Evolutionary conservation across 169 alveolate genomes (phyloP).

Genomic region (Plasmodium malariae): DNA sequence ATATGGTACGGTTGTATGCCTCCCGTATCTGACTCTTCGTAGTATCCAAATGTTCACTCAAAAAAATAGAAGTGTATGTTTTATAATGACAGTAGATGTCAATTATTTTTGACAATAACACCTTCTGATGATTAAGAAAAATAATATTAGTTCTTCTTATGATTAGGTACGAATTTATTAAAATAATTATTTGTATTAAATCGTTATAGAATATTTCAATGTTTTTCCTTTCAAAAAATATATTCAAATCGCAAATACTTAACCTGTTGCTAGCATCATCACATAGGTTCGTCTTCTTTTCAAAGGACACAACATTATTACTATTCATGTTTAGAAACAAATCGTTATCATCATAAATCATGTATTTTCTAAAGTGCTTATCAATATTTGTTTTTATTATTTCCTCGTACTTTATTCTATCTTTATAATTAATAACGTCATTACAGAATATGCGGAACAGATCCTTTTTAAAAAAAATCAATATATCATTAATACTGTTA

Average conservation of each 20-base stretch:
- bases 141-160: slow-evolving; percentile 33
- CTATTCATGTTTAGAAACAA: not conserved
- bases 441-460: slow-evolving; percentile 25
- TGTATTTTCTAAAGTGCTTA: slow-evolving; percentile 16
- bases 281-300: slow-evolving; percentile 7
- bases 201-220: slow-evolving; percentile 10
- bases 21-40: not conserved
- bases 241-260: not conserved
- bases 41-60: not conserved
- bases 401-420: not conserved
- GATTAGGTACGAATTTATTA: slow-evolving; percentile 27
- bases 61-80: not conserved
- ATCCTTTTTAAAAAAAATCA: slow-evolving; percentile 23
- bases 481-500: slow-evolving; percentile 25
- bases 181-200: not conserved
- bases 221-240: slow-evolving; percentile 1
- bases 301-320: not conserved
- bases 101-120: slow-evolving; percentile 2
- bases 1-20: not conserved
- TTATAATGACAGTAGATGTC: slow-evolving; percentile 29
- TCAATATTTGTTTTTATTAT: slow-evolving; percentile 3
- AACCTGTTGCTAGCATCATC: not conserved
- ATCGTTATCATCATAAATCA: not conserved
- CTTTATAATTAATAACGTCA: not conserved
- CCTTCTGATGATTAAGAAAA: slow-evolving; percentile 35